phyloP scores from a whole-genome alignment of 345 rosid genomes.

The Citrus glauca region DNA sequence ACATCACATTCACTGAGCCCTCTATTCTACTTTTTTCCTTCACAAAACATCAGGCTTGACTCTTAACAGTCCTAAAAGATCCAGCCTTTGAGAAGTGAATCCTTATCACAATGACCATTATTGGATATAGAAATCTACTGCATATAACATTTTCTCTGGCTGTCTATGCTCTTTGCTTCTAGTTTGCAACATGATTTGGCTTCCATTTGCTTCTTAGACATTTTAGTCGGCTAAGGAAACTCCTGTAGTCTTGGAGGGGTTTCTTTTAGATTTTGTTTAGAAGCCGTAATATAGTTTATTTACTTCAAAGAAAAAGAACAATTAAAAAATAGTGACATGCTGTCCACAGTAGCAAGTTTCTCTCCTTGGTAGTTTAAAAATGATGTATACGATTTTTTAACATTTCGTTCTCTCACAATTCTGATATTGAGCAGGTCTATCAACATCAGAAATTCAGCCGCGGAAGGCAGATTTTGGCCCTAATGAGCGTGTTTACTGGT shows the following conservation, averaged over 20 bases:
- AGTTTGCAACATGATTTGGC: neutral
- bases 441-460: slow-evolving; percentile 13
- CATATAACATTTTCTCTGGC: neutral
- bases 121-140: neutral
- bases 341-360: too few species aligned
- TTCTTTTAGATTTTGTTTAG: neutral
- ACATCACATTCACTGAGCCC: neutral
- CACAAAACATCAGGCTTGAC: neutral
- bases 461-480: slow-evolving; percentile 10
- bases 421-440: slow-evolving; percentile 16
- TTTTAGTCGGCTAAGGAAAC: neutral
- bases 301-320: neutral
- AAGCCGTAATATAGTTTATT: neutral
- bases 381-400: neutral
- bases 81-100: neutral
- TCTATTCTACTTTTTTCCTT: neutral
- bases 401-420: neutral
- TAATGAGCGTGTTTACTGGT: slow-evolving; percentile 43
- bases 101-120: neutral
- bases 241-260: neutral
- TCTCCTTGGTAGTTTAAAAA: neutral
- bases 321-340: neutral
- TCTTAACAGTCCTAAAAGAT: neutral
- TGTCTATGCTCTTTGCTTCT: neutral
- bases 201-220: neutral